phyloP scores from a whole-genome alignment of 2,329 filamentous ascomycete genomes.

The Hypoxylon sp. region DNA sequence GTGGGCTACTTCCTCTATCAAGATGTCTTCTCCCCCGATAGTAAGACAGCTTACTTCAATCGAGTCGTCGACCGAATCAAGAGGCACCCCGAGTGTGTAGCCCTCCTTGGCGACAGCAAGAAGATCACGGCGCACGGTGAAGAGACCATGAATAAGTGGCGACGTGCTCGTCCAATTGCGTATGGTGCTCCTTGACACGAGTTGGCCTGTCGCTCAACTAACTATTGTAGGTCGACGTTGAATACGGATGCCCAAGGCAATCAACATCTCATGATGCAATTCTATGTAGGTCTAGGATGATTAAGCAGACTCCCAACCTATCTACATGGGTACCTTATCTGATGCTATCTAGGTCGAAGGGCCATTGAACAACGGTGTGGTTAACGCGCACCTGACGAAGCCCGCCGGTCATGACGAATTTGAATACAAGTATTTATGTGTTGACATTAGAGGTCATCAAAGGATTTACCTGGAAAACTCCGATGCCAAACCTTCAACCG shows the following conservation, averaged over 20 bases:
- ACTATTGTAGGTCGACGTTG: conserved; percentile 70
- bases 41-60: conserved; percentile 90
- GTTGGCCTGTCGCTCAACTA: conserved; percentile 44
- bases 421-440: conserved; percentile 82
- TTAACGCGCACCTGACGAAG: conserved; percentile 83
- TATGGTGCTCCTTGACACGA: conserved; percentile 54
- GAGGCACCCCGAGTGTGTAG: conserved; percentile 77
- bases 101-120: conserved; percentile 80
- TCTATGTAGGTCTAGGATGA: conserved; percentile 72
- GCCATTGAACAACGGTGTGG: conserved; percentile 79
- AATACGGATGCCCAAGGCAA: conserved; percentile 81
- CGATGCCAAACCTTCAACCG: conserved; percentile 59
- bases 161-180: conserved; percentile 74
- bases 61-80: conserved; percentile 85
- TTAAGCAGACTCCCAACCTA: conserved; percentile 7
- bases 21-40: conserved; percentile 87
- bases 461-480: conserved; percentile 77
- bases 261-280: conserved; percentile 87
- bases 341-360: conserved; percentile 76
- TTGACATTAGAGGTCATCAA: conserved; percentile 82
- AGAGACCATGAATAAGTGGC: conserved; percentile 85
- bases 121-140: conserved; percentile 88
- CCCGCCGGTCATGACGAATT: conserved; percentile 75
- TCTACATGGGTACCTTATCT: conserved; percentile 37
- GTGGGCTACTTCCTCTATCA: conserved; percentile 84